Base-by-base conservation (phyloP, 345 rosid genomes). In the Cardamine chenopodiifolia region DNA sequence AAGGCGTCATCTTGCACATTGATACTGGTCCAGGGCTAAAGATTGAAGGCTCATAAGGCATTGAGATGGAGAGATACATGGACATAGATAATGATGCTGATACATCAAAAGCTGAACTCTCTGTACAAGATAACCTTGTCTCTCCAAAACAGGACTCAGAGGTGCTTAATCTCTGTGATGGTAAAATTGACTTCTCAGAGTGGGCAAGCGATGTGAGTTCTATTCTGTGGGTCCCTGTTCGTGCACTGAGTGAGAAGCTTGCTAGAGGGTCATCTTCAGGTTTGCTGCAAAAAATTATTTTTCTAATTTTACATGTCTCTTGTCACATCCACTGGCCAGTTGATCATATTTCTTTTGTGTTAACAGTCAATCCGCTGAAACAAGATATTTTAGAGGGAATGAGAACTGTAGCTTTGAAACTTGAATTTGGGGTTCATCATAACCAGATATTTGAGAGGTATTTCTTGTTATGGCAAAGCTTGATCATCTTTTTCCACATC, bases 391-490 rank as follows among this genome's bases (percentile, higher is more conserved):
- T 95, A 49, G 99, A 92, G 65, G 97, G 99, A 66, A 86, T 95
- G 97, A 86, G 99, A 86, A 95, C 99, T 47, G 86, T 95, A 62
- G 99, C 99, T 75, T 76, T 95, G 76, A 90, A 90, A 72, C 99
- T 92, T 74, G 92, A 92, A 73, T 95, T 95, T 82, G 99, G 99
- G 73, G 86, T 78, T 67, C 89, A 88, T 55, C 90, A 84, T 76
- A 95, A 92, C 84, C 99, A 92, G 83, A 86, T 85, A 66, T 92
- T 90, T 87, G 99, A 90, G 78, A 92, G 93, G 99, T 78, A 83
- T 59, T 44, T 72, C 29, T 39, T 68, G 29, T 23, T 47, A 40
- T 49, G 73, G 54, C 15, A 29, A 75, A 75, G 42, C 15, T 72
- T 75, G 28, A 68, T 75, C 25, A 14, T 35, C 2, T 49, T 48